Conservation (phyloP, 116 monocot species). For the Phalaenopsis hybrid region DNA sequence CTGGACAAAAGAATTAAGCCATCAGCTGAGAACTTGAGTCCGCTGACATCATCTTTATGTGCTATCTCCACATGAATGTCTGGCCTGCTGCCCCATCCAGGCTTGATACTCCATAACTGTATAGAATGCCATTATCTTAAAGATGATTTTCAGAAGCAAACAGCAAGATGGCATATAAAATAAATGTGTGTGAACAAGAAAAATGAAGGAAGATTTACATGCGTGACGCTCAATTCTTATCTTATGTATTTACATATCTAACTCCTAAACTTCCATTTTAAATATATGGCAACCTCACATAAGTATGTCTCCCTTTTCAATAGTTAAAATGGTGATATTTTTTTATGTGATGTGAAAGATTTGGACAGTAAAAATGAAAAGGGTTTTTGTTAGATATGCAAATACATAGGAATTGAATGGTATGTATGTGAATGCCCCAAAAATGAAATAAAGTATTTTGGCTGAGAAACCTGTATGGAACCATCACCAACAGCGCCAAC, state of each 20-base stretch:
- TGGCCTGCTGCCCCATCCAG: slow-evolving; percentile 99
- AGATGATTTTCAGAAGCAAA: neutral
- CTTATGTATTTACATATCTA: no score
- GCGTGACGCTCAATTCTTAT: no score
- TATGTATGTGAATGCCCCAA: no score
- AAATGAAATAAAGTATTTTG: neutral
- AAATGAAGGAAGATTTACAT: no score
- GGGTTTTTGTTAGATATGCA: no score
- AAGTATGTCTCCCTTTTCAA: no score
- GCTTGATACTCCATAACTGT: slow-evolving; percentile 89
- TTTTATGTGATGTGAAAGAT: no score
- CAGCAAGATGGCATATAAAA: neutral
- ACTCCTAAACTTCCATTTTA: no score
- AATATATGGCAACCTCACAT: no score
- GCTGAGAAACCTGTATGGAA: slow-evolving; percentile 75
- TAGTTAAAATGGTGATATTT: no score
- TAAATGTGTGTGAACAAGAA: neutral
- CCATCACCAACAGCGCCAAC: slow-evolving; percentile 94
- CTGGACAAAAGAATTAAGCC: slow-evolving; percentile 84
- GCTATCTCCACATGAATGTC: slow-evolving; percentile 65
- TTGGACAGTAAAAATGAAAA: no score
- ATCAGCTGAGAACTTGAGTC: slow-evolving; percentile 80
- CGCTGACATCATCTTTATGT: slow-evolving; percentile 88
- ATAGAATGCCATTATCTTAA: neutral
- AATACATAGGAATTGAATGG: no score